Percentiles rank a stretch among this genome's conserved stretches.
Conservation (phyloP, 2,329 filamentous ascomycete species). For the Didymella pinodella region DNA sequence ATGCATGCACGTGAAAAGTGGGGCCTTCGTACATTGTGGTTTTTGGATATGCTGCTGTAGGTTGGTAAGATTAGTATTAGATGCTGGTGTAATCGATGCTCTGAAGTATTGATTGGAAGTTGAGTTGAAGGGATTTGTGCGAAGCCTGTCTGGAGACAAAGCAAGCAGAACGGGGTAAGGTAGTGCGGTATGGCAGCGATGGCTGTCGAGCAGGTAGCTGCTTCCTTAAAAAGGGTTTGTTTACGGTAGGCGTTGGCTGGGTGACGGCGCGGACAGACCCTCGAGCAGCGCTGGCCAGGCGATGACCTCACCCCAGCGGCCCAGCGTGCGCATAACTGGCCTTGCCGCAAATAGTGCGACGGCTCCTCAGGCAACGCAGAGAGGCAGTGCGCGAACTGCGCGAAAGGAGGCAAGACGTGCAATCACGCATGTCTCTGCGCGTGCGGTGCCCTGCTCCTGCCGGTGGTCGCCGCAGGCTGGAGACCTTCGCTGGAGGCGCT, state of each 20-base stretch:
- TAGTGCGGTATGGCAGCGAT: conserved; percentile 30
- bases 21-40: conserved; percentile 39
- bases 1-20: conserved; percentile 13
- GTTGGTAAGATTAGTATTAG: conserved; percentile 49
- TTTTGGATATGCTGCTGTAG: conserved; percentile 37
- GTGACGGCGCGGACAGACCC: conserved; percentile 34
- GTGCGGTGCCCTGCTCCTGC: not conserved
- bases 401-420: not conserved
- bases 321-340: conserved; percentile 16
- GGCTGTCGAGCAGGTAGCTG: conserved; percentile 32
- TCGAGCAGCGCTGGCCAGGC: conserved; percentile 24
- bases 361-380: conserved; percentile 22
- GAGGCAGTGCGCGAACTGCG: conserved; percentile 1
- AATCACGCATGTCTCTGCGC: not conserved
- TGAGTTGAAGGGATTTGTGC: conserved; percentile 29
- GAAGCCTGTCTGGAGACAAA: conserved; percentile 24
- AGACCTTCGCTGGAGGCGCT: conserved; percentile 3
- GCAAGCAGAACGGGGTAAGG: conserved; percentile 29
- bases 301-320: conserved; percentile 41
- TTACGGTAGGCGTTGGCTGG: conserved; percentile 44
- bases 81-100: conserved; percentile 52
- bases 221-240: conserved; percentile 48
- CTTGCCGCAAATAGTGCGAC: conserved; percentile 14
- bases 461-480: conserved; percentile 3
- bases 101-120: conserved; percentile 48